Evolutionary conservation across 208 protist genomes (phyloP).

Genomic region (Jaenimonas drosophilae): DNA sequence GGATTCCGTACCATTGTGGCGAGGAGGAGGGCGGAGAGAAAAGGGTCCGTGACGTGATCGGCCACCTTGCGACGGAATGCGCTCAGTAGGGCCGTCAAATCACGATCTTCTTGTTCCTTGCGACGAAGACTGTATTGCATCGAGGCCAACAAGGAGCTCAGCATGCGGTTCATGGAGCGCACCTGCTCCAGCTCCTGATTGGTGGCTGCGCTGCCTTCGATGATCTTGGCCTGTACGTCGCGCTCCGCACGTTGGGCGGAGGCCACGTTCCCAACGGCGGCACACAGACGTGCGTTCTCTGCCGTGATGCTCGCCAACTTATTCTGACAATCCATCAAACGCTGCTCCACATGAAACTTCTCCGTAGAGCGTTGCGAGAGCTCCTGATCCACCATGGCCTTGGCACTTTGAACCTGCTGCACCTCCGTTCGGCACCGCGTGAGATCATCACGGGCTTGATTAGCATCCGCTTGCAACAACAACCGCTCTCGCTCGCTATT

Average conservation of each 20-base stretch:
- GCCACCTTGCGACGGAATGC: conserved; percentile 54
- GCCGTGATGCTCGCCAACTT: conserved; percentile 28
- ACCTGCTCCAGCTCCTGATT: conserved; percentile 30
- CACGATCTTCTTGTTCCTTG: conserved; percentile 67
- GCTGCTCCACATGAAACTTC: conserved; percentile 45
- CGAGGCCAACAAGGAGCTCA: conserved; percentile 44
- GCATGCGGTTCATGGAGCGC: conserved; percentile 19
- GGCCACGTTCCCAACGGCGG: conserved; percentile 14
- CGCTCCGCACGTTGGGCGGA: conserved; percentile 7
- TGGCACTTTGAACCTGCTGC: conserved; percentile 28
- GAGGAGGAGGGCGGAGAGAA: conserved; percentile 47
- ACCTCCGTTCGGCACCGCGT: conserved; percentile 27
- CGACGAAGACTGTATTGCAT: conserved; percentile 77
- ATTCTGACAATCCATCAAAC: conserved; percentile 38
- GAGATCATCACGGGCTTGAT: conserved; percentile 21
- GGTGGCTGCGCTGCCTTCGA: conserved; percentile 15
- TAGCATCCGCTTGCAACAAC: conserved; percentile 31
- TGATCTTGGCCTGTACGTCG: conserved; percentile 16
- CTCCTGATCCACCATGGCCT: conserved; percentile 27
- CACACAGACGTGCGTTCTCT: conserved; percentile 47
- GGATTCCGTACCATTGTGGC: conserved; percentile 65
- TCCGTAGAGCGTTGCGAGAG: conserved; percentile 29
- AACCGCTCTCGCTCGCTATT: conserved; percentile 22
- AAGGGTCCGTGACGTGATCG: conserved; percentile 43
- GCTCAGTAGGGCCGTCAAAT: conserved; percentile 63